Percentiles rank a stretch among this genome's conserved stretches.
phyloP scores from a whole-genome alignment of 2,329 filamentous ascomycete species.

The Fusarium falciforme region DNA sequence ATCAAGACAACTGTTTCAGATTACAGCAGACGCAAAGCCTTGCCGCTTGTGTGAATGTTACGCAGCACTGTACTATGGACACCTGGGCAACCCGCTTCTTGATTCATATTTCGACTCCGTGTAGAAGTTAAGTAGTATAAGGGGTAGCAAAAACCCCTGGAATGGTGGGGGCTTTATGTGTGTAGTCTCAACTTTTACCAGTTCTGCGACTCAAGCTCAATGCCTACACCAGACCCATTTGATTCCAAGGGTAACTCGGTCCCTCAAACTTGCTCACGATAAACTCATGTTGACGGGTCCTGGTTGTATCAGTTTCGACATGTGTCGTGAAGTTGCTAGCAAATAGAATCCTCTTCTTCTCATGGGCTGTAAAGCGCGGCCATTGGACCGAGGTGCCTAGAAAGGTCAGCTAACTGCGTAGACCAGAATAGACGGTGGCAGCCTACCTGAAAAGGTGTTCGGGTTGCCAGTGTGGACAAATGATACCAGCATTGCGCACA shows the following conservation, averaged over 20 bases:
- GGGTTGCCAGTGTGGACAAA: background rate
- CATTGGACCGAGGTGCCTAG: background rate
- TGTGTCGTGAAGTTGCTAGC: background rate
- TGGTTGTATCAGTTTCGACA: background rate
- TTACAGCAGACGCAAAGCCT: too few relatives aligned
- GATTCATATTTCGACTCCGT: too few relatives aligned
- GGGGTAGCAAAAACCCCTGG: too few relatives aligned
- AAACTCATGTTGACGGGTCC: background rate
- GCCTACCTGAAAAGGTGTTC: background rate
- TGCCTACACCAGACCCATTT: background rate
- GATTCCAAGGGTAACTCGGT: background rate
- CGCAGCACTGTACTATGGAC: too few relatives aligned
- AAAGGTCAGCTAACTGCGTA: background rate
- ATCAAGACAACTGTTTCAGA: too few relatives aligned
- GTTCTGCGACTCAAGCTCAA: background rate
- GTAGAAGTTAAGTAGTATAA: too few relatives aligned
- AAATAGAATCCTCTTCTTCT: background rate
- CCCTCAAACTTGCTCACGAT: background rate
- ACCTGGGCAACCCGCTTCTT: too few relatives aligned
- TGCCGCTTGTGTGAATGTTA: too few relatives aligned
- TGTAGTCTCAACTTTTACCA: background rate
- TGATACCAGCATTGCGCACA: background rate
- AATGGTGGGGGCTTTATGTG: background rate
- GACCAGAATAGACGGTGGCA: background rate
- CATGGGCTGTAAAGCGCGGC: background rate